phyloP scores from a whole-genome alignment of 2,329 filamentous ascomycete species.

The Arachnomyces sp. region DNA sequence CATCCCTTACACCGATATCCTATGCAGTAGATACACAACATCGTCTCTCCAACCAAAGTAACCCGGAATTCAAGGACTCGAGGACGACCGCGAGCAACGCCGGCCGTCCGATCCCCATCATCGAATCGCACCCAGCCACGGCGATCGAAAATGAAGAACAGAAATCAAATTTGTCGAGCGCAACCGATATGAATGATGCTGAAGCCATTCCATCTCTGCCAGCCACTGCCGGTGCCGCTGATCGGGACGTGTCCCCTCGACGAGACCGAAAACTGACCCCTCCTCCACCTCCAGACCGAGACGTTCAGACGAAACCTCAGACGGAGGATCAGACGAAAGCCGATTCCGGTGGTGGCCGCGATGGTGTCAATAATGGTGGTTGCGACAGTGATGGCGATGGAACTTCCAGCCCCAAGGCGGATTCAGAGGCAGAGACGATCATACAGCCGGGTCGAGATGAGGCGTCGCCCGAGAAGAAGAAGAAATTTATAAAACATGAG shows the following conservation, averaged over 20 bases:
- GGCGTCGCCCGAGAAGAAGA: conserved; percentile 41
- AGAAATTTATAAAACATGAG: conserved; percentile 33
- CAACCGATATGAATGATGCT: conserved; percentile 43
- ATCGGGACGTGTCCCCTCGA: conserved; percentile 13
- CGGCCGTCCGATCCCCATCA: no score
- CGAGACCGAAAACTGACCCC: conserved; percentile 26
- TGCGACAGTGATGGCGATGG: conserved; percentile 23
- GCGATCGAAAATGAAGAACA: conserved; percentile 39
- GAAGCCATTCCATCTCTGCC: conserved; percentile 30
- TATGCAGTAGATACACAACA: no score
- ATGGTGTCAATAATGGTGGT: conserved; percentile 13
- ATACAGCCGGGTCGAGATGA: conserved; percentile 41
- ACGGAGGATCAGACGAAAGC: background rate
- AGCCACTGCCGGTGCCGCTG: conserved; percentile 29
- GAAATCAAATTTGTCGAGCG: conserved; percentile 31
- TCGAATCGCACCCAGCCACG: conserved; percentile 21
- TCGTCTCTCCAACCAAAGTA: background rate
- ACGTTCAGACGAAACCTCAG: no score
- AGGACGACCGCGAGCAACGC: background rate
- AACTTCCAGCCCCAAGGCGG: conserved; percentile 32
- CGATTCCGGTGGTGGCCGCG: conserved; percentile 1
- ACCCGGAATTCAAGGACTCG: no score
- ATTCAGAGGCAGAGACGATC: conserved; percentile 44
- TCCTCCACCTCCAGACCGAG: no score
- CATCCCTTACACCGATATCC: background rate